A percentile compares a stretch with the other conserved stretches of the same genome.
phyloP scores from a whole-genome alignment of 352 stramenopile species.

The Phytopythium mirpurense region DNA sequence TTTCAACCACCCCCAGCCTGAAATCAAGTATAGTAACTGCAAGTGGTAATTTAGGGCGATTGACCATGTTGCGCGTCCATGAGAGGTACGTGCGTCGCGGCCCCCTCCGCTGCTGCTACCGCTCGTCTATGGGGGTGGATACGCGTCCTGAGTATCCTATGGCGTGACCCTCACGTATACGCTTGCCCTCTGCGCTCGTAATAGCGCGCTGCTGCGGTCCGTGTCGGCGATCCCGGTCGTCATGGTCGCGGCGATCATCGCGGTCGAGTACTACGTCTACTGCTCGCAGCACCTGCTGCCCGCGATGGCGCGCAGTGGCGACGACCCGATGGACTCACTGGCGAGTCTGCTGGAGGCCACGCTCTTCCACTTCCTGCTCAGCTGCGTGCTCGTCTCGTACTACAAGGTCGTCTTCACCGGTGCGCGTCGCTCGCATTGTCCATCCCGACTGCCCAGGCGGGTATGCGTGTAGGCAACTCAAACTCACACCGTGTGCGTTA shows the following conservation, averaged over 20 bases:
- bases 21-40: no score
- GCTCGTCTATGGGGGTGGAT: neutral
- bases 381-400: constrained; percentile 52
- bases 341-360: constrained; percentile 21
- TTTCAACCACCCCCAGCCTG: no score
- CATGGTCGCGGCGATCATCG: constrained; percentile 51
- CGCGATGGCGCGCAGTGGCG: constrained; percentile 15
- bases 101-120: neutral
- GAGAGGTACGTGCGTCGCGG: constrained; percentile 38
- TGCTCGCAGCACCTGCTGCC: constrained; percentile 45
- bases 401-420: constrained; percentile 73
- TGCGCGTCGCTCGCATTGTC: no score
- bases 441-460: no score
- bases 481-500: no score
- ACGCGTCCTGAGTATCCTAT: neutral
- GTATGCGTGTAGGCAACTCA: no score
- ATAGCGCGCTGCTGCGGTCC: constrained; percentile 54
- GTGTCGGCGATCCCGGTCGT: constrained; percentile 59
- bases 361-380: constrained; percentile 59
- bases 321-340: neutral
- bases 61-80: constrained; percentile 65
- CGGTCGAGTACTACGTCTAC: constrained; percentile 70
- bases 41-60: neutral
- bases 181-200: neutral
- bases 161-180: neutral